Evolutionary conservation across 495 filamentous ascomycete species (phyloP).

Genomic region (Apodospora peruviana): DNA sequence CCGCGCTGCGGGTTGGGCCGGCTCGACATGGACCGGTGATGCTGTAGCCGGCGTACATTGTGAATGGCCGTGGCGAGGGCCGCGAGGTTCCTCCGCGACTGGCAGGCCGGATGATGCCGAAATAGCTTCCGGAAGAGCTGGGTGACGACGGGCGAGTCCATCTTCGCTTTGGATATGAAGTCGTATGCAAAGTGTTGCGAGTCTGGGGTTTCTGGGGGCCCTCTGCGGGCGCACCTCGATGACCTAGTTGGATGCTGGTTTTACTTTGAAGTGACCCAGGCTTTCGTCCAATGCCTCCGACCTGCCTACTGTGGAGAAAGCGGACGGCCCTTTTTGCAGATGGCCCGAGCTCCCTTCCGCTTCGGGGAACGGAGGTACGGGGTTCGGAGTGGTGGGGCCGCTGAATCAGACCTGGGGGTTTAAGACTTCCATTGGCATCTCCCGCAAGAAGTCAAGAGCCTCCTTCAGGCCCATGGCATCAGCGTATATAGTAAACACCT

Average conservation of each 20-base stretch:
- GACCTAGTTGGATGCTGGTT: too few species aligned
- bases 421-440: neutral
- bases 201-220: too few species aligned
- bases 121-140: constrained; percentile 83
- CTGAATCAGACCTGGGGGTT: neutral
- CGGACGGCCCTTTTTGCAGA: constrained; percentile 11
- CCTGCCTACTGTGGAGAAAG: too few species aligned
- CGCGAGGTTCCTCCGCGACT: constrained; percentile 46
- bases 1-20: constrained; percentile 5
- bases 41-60: constrained; percentile 28
- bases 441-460: neutral
- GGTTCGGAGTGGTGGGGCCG: neutral
- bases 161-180: constrained; percentile 30
- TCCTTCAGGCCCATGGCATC: constrained; percentile 10
- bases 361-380: neutral
- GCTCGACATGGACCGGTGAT: constrained; percentile 20
- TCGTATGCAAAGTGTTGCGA: too few species aligned
- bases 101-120: constrained; percentile 66
- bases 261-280: too few species aligned
- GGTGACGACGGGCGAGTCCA: constrained; percentile 78
- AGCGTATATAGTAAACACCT: neutral
- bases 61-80: constrained; percentile 34
- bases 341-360: constrained; percentile 25
- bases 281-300: too few species aligned
- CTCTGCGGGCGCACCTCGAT: too few species aligned